Evolutionary conservation across 2,329 filamentous ascomycete species (phyloP), one percentile per base, ranked within the genome.

Genomic region (Curvularia sp.): DNA sequence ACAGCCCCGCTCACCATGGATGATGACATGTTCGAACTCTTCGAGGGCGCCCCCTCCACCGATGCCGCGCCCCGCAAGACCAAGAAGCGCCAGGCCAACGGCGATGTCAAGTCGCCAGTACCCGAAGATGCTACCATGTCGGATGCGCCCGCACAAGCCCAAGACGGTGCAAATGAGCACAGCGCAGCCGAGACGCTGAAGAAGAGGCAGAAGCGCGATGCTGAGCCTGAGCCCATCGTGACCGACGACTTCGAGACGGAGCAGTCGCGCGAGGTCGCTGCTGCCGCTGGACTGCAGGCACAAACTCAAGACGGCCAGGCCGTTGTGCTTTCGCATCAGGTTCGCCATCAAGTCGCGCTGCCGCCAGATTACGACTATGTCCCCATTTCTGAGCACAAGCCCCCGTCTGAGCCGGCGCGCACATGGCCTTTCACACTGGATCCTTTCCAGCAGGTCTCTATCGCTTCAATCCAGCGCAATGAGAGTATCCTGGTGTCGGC

Each of bases 401-500:
- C 92, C n/a, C 93, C 94, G 10, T 90, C 89, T 56, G 87, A 91
- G 63, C 95, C 95, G 1, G 95, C 95, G 19, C 86, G 91, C 63
- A 87, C 83, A 32, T 99, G 90, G 83, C 86, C 88, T 9, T 99
- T 99, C 81, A 91, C 91, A 56, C 88, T 99, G 59, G 95, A 99
- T 82, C 95, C 95, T 49, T 99, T 99, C 84, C 95, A 99, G 80
- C 92, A 94, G 73, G 86, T 98, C 49, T 93, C 95, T 0, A 93
- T 99, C 60, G 89, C 92, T 7, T 97, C 94, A 1, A 99, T 99
- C 63, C 91, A 99, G 80, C 86, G 95, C 64, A 93, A 94, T 54
- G 95, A 99, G 82, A 98, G 93, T 81, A 92, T 99, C 0, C 81
- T 99, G 49, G 95, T 99, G 2, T 98, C 96, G 15, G 95, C 95